A percentile compares a stretch with the other conserved stretches of the same genome.
Conservation (phyloP, 345 rosid species). For the Pugionium dolabratum region DNA sequence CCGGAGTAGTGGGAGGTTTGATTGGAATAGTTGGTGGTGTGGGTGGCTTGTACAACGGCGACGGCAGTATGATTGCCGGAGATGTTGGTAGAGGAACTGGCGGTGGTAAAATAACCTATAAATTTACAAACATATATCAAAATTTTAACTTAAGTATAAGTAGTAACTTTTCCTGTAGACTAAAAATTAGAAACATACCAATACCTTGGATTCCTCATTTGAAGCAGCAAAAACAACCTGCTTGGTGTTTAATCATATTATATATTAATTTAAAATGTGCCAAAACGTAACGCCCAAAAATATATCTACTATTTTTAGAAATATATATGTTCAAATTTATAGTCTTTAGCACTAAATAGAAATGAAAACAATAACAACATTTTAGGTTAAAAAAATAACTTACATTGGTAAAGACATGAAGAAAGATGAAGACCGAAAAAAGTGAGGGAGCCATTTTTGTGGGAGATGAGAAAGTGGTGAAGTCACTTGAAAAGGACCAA, state of each 20-base stretch:
- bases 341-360: background rate
- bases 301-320: background rate
- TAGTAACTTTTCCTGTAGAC: background rate
- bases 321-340: background rate
- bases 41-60: slow-evolving; percentile 35
- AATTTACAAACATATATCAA: slow-evolving; percentile 14
- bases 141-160: background rate
- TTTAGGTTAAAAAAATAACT: background rate
- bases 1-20: slow-evolving; percentile 13
- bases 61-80: slow-evolving; percentile 32
- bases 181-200: slow-evolving; percentile 8
- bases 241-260: slow-evolving; percentile 20
- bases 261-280: slow-evolving; percentile 4
- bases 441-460: slow-evolving; percentile 38
- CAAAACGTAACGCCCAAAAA: background rate
- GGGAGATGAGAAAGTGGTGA: slow-evolving; percentile 29
- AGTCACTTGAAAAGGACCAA: slow-evolving; percentile 26
- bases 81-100: slow-evolving; percentile 21
- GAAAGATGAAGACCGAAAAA: slow-evolving; percentile 9
- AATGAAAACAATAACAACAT: background rate
- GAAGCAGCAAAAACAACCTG: slow-evolving; percentile 31
- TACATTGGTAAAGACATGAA: slow-evolving; percentile 19
- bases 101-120: slow-evolving; percentile 31
- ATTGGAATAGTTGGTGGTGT: slow-evolving; percentile 16
- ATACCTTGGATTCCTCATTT: slow-evolving; percentile 27